phyloP scores from a whole-genome alignment of 2,329 filamentous ascomycete genomes.

The Leptosphaerulina australis region DNA sequence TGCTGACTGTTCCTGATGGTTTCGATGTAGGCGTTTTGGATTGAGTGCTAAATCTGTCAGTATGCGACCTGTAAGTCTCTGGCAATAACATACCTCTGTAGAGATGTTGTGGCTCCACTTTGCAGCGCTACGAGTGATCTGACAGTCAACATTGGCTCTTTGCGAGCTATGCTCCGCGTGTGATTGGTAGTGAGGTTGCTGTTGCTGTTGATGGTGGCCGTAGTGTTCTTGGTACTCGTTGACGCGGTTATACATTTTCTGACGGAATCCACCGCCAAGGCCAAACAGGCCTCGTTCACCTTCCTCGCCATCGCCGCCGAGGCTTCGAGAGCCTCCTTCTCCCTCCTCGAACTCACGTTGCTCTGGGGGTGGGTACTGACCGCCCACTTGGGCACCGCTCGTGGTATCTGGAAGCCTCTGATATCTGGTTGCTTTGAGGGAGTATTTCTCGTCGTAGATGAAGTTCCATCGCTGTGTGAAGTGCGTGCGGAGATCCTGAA shows the following conservation, averaged over 20 bases:
- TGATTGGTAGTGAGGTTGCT: constrained; percentile 29
- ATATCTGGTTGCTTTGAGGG: constrained; percentile 61
- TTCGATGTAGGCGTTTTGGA: constrained; percentile 81
- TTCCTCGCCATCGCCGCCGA: constrained; percentile 39
- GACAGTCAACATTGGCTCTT: constrained; percentile 39
- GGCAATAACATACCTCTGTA: constrained; percentile 55
- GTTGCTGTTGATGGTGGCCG: constrained; percentile 25
- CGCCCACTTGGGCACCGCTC: constrained; percentile 44
- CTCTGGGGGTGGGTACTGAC: constrained; percentile 53
- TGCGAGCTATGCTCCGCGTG: constrained; percentile 43
- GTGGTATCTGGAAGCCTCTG: constrained; percentile 36
- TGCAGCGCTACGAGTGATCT: constrained; percentile 49
- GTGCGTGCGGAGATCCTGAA: constrained; percentile 75
- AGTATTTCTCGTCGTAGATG: constrained; percentile 84
- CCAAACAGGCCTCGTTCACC: constrained; percentile 45
- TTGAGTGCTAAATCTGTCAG: constrained; percentile 66
- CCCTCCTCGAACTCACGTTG: constrained; percentile 43
- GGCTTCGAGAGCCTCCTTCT: constrained; percentile 46
- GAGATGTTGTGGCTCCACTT: constrained; percentile 66
- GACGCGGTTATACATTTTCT: constrained; percentile 37
- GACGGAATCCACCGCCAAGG: constrained; percentile 33
- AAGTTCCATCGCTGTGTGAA: constrained; percentile 92
- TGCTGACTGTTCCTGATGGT: constrained; percentile 71
- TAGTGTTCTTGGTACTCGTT: constrained; percentile 36
- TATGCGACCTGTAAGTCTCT: neutral